Evolutionary conservation across 208 protist species (phyloP).

Genomic region (Borovskyia barvae): DNA sequence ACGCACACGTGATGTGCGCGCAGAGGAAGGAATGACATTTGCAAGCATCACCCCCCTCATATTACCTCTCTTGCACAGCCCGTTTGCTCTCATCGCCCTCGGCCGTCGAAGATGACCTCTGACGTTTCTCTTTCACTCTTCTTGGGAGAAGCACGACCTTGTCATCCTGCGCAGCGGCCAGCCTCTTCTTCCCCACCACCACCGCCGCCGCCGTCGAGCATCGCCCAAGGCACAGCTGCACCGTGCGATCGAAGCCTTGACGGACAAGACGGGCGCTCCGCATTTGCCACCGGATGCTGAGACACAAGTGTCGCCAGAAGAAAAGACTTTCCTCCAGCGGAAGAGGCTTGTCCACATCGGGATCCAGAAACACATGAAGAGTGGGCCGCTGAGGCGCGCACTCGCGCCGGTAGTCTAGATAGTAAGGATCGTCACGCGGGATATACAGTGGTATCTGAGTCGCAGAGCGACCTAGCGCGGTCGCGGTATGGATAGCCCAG

Average conservation of each 20-base stretch:
- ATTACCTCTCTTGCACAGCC: too few relatives aligned
- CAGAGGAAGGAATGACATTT: too few relatives aligned
- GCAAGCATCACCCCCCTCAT: too few relatives aligned
- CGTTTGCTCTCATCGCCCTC: too few relatives aligned
- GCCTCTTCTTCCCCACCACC: background rate
- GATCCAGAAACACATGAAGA: slow-evolving; percentile 70
- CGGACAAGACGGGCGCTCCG: slow-evolving; percentile 43
- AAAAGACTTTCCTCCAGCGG: slow-evolving; percentile 37
- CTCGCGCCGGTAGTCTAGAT: slow-evolving; percentile 65
- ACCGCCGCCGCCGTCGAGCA: too few relatives aligned
- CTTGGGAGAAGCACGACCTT: too few relatives aligned
- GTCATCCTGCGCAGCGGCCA: too few relatives aligned
- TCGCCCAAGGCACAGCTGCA: slow-evolving; percentile 18
- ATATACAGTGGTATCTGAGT: slow-evolving; percentile 66
- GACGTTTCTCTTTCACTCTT: too few relatives aligned
- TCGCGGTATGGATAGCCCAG: slow-evolving; percentile 97
- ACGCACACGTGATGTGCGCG: too few relatives aligned
- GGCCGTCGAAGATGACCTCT: too few relatives aligned
- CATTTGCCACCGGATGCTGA: slow-evolving; percentile 63
- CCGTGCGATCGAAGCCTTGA: slow-evolving; percentile 48
- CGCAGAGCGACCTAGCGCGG: slow-evolving; percentile 60
- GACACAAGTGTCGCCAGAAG: slow-evolving; percentile 71
- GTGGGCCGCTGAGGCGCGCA: slow-evolving; percentile 59
- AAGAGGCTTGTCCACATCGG: slow-evolving; percentile 64
- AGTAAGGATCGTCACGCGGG: slow-evolving; percentile 71